phyloP scores from a whole-genome alignment of 768 basidiomycete species.

The Tephrocybe rancida region DNA sequence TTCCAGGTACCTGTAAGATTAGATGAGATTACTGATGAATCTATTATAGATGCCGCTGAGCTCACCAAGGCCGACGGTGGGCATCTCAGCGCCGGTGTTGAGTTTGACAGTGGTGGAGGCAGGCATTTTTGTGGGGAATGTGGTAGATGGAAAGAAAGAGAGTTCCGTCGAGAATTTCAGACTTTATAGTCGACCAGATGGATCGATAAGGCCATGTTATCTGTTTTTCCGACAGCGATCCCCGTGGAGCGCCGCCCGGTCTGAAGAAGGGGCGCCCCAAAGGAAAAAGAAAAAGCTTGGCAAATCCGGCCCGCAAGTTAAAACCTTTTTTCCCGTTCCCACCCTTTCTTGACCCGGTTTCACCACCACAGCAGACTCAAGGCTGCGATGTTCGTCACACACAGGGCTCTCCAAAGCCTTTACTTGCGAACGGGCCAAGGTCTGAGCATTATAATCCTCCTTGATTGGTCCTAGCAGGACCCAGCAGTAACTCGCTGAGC shows the following conservation, averaged over 20 bases:
- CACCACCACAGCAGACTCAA: constrained; percentile 31
- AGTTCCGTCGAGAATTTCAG: not conserved
- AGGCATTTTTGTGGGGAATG: constrained; percentile 43
- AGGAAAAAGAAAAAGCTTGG: not conserved
- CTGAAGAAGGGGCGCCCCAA: not conserved
- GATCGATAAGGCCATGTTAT: constrained; percentile 20
- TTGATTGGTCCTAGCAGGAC: constrained; percentile 32
- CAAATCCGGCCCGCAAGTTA: not conserved
- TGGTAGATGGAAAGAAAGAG: constrained; percentile 3
- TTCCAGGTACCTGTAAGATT: constrained; percentile 71
- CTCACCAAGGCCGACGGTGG: constrained; percentile 68
- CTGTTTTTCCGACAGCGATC: constrained; percentile 14
- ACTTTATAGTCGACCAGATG: constrained; percentile 5
- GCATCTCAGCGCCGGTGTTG: constrained; percentile 80
- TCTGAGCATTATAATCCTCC: constrained; percentile 34
- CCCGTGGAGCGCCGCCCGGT: not conserved
- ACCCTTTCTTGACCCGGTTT: not conserved
- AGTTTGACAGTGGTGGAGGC: constrained; percentile 54
- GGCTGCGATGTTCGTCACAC: constrained; percentile 52
- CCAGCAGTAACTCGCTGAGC: constrained; percentile 23
- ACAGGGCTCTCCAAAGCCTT: too few relatives aligned
- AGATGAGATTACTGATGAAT: not conserved
- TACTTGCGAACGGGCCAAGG: constrained; percentile 42
- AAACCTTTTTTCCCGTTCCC: not conserved
- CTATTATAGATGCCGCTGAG: not conserved